These are phyloP conservation scores for Colletotrichum eleusines DNA, from an alignment of 2,329 filamentous ascomycete species.

Conservation along the genomic window DNA sequence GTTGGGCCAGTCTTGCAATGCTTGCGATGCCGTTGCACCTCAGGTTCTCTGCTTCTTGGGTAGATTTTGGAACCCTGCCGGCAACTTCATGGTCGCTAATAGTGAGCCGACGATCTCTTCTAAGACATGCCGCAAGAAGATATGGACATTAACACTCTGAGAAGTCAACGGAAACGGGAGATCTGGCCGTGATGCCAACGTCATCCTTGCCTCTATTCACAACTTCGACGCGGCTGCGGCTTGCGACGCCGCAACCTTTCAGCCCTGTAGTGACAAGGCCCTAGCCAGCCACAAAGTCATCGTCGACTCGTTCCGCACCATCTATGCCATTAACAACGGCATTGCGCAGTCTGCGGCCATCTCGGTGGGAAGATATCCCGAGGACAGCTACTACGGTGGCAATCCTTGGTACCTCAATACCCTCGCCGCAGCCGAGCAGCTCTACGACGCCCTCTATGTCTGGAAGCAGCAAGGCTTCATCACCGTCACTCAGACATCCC, in stretches of 20 bases:
- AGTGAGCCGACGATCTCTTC: conserved; percentile 53
- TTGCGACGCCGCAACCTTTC: conserved; percentile 80
- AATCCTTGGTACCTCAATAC: conserved; percentile 88
- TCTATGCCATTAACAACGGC: conserved; percentile 78
- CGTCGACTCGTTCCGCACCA: conserved; percentile 78
- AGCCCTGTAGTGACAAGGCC: conserved; percentile 78
- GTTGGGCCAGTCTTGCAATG: conserved; percentile 70
- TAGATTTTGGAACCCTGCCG: conserved; percentile 75
- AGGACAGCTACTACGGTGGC: conserved; percentile 81
- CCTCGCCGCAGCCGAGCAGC: conserved; percentile 81
- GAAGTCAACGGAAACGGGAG: conserved; percentile 69
- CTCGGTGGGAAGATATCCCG: conserved; percentile 75
- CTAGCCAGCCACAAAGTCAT: conserved; percentile 83
- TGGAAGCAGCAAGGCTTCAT: conserved; percentile 75
- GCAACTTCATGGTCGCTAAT: conserved; percentile 74
- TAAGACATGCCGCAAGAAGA: no score
- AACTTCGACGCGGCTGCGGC: conserved; percentile 75
- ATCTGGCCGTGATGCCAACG: conserved; percentile 78
- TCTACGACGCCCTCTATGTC: conserved; percentile 81
- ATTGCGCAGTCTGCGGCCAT: conserved; percentile 70
- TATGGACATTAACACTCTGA: not conserved
- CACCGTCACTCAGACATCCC: conserved; percentile 72
- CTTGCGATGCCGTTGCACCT: conserved; percentile 74
- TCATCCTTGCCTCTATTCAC: conserved; percentile 74
- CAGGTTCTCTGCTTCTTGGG: conserved; percentile 81